Percentiles rank a stretch among this genome's conserved stretches.
Conservation (phyloP, 371 early-diverging fungal species). For the Funneliformis caledonium region DNA sequence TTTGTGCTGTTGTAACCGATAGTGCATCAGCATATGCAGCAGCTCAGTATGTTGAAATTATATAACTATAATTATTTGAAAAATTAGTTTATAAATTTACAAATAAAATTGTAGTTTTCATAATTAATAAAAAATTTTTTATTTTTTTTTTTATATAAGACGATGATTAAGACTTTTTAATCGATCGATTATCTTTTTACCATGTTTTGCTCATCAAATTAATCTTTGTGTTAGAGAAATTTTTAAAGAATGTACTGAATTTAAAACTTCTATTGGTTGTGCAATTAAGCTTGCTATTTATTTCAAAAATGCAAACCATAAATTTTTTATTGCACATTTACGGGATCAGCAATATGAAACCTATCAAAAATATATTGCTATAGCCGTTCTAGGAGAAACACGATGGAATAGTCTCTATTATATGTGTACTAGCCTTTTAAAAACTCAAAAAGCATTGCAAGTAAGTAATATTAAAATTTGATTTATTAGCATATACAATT, state of each 20-base stretch:
- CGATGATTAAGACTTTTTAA: not conserved
- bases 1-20: conserved; percentile 1
- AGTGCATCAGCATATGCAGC: conserved; percentile 11
- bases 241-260: conserved; percentile 19
- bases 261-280: not conserved
- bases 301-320: conserved; percentile 16
- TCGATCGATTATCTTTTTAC: not conserved
- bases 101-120: too few species aligned
- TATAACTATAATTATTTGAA: not conserved
- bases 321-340: conserved; percentile 10
- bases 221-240: conserved; percentile 25
- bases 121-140: not conserved
- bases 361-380: conserved; percentile 9
- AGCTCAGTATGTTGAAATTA: not conserved
- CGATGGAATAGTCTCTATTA: conserved; percentile 16
- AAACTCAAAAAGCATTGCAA: conserved; percentile 27
- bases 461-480: not conserved
- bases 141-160: conserved; percentile 12
- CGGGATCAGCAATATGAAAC: not conserved
- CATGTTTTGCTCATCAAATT: conserved; percentile 17
- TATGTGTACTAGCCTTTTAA: conserved; percentile 3
- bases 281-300: not conserved
- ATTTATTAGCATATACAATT: not conserved
- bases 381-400: conserved; percentile 5
- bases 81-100: too few species aligned